Evolutionary conservation across 768 basidiomycete genomes (phyloP), one percentile per base, ranked within the genome.

Genomic region (Obba rivulosa): DNA sequence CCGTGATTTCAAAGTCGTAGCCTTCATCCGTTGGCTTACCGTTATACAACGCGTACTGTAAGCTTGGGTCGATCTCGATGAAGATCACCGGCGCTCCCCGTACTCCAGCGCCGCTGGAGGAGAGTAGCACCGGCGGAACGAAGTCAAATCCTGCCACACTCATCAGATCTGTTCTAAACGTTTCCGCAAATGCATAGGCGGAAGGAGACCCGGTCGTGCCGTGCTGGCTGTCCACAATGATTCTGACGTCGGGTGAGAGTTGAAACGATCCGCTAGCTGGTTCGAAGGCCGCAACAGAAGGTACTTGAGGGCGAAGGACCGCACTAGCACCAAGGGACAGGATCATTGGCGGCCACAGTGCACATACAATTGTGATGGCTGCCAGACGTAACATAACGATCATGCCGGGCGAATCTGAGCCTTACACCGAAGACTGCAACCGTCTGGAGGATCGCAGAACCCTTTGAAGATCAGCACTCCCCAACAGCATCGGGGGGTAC

Each of bases 1-100:
- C 48, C 3, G 64, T 58, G 34, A 74, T 57, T 8, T 52, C 35
- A 37, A 73, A 66, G 37, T 69, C 63, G 44, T 74, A 74, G 1
- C 67, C 72, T 49, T 74, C 72, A 2, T 52, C 62, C 1, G 72
- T 71, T 2, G 64, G 25, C 16, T 48, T 21, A 7, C 71, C 73
- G 34, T 67, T 73, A 58, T 66, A 71, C 21, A 69, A 62, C 0
- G 54, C 62, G 47, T 66, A 66, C 25, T 65, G 57, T 25, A 42
- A 28, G 1, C 58, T 49, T 2, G 60, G 28, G 23, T 44, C 52
- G 9, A 73, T 56, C 2, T 64, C 66, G 34, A 75, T 57, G 45
- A 66, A 54, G 23, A 73, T 65, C 11, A 48, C 48, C 1, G 67
- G 51, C 17, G 41, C 41, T 24, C 22, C 20, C 22, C 20, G 22